A percentile compares a stretch with the other conserved stretches of the same genome.
phyloP scores from a whole-genome alignment of 2,329 filamentous ascomycete species.

The Mollisiaceae sp. region DNA sequence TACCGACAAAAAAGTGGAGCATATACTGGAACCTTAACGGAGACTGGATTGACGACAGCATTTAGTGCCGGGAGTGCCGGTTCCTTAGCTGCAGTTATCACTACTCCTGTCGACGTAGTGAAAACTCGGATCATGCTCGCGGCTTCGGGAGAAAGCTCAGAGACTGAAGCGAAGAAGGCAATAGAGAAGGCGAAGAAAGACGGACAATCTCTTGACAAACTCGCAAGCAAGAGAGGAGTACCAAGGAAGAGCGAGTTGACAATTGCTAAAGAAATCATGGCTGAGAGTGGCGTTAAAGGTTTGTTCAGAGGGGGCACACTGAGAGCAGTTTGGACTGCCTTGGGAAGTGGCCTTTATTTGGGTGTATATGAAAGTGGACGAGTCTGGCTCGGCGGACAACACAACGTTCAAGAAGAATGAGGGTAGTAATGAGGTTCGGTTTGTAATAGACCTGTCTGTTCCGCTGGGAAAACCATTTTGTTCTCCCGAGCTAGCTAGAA shows the following conservation, averaged over 20 bases:
- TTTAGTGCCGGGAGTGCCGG: conserved; percentile 76
- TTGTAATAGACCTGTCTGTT: not conserved
- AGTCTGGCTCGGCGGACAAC: conserved; percentile 55
- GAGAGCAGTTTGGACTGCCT: conserved; percentile 78
- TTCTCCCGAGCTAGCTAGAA: no score
- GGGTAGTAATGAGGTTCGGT: not conserved
- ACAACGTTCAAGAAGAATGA: conserved; percentile 11
- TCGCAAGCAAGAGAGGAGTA: conserved; percentile 41
- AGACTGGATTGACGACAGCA: conserved; percentile 75
- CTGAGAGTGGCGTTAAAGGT: conserved; percentile 71
- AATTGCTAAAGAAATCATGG: conserved; percentile 69
- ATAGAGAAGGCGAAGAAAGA: conserved; percentile 35
- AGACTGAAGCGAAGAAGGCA: conserved; percentile 38
- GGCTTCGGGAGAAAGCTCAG: conserved; percentile 46
- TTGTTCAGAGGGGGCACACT: conserved; percentile 79
- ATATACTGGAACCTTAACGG: conserved; percentile 51
- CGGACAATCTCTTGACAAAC: conserved; percentile 34
- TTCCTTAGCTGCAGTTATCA: conserved; percentile 76
- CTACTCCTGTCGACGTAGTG: conserved; percentile 86
- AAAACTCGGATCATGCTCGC: conserved; percentile 89
- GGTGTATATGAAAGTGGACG: conserved; percentile 85
- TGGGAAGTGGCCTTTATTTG: conserved; percentile 84
- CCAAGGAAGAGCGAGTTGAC: conserved; percentile 54
- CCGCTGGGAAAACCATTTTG: no score
- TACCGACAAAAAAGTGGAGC: conserved; percentile 46